Percentiles rank a stretch among this genome's conserved stretches.
phyloP scores from a whole-genome alignment of 1,284 basidiomycete species.

The Cystobasidium pallidum region DNA sequence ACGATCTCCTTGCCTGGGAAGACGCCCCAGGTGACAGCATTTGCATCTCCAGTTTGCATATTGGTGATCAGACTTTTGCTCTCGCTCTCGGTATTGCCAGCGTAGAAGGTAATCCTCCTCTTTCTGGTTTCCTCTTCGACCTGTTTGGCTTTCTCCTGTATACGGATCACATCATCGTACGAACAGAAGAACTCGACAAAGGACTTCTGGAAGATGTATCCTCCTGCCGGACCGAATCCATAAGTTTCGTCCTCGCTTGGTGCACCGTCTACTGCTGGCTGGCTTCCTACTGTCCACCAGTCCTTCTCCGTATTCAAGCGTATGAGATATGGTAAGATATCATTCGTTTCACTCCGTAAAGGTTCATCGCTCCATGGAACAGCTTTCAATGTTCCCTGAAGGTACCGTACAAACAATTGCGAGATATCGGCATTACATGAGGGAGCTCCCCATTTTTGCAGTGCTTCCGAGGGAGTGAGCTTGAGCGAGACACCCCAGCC shows the following conservation, averaged over 20 bases:
- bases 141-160: slow-evolving; percentile 56
- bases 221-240: slow-evolving; percentile 89
- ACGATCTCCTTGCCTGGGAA: slow-evolving; percentile 60
- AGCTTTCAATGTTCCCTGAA: slow-evolving; percentile 60
- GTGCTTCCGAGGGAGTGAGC: slow-evolving; percentile 73
- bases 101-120: slow-evolving; percentile 81
- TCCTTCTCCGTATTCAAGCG: slow-evolving; percentile 80
- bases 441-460: slow-evolving; percentile 86
- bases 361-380: slow-evolving; percentile 96
- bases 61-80: slow-evolving; percentile 55
- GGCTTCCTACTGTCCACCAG: slow-evolving; percentile 96
- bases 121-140: slow-evolving; percentile 64
- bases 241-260: slow-evolving; percentile 79
- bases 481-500: slow-evolving; percentile 71
- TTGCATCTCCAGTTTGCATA: slow-evolving; percentile 56
- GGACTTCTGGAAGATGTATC: slow-evolving; percentile 95
- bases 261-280: slow-evolving; percentile 93
- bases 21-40: slow-evolving; percentile 60
- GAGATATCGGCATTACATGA: slow-evolving; percentile 65
- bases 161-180: slow-evolving; percentile 66
- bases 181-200: slow-evolving; percentile 95
- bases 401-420: slow-evolving; percentile 57
- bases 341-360: slow-evolving; percentile 78
- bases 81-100: slow-evolving; percentile 66
- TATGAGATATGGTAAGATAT: slow-evolving; percentile 78